phyloP scores from a whole-genome alignment of 805 yeast genomes.

The Hanseniaspora pseudoguilliermondii region DNA sequence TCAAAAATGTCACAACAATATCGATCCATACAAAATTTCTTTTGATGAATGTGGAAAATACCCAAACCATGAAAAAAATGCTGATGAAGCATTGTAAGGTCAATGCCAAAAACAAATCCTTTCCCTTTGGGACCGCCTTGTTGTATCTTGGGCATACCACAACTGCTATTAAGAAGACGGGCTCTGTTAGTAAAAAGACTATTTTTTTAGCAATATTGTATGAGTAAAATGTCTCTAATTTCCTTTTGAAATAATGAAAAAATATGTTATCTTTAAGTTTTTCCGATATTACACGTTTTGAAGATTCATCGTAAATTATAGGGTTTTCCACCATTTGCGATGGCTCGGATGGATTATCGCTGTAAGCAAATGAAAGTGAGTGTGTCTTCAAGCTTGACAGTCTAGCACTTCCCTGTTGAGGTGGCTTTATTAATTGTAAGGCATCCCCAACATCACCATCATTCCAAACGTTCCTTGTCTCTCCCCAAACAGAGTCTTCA shows the following conservation, averaged over 20 bases:
- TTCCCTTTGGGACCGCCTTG: slow-evolving; percentile 18
- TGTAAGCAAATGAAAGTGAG: not conserved
- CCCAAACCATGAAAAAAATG: slow-evolving; percentile 21
- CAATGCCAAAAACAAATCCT: slow-evolving; percentile 19
- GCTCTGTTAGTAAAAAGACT: slow-evolving; percentile 26
- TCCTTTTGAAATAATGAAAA: slow-evolving; percentile 20
- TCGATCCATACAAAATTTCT: slow-evolving; percentile 12
- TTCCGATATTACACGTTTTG: not conserved
- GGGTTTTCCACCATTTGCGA: not conserved
- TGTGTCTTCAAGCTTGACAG: not conserved
- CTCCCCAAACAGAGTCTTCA: not conserved
- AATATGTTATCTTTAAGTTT: slow-evolving; percentile 1
- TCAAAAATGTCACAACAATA: slow-evolving; percentile 15
- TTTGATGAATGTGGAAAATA: slow-evolving; percentile 18
- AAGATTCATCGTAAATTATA: not conserved
- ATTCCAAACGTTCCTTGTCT: not conserved
- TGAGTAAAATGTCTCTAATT: slow-evolving; percentile 21
- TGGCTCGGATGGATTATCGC: slow-evolving; percentile 9
- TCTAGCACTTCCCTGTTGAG: not conserved
- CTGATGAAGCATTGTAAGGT: slow-evolving; percentile 25
- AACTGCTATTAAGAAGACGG: slow-evolving; percentile 26
- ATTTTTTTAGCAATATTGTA: slow-evolving; percentile 22
- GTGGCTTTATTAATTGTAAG: not conserved
- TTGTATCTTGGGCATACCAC: slow-evolving; percentile 28
- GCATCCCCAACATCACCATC: not conserved